Evolutionary conservation across 441 rosid species (phyloP), one percentile per base, ranked within the genome.

Genomic region (Pelargonium exstipulatum): DNA sequence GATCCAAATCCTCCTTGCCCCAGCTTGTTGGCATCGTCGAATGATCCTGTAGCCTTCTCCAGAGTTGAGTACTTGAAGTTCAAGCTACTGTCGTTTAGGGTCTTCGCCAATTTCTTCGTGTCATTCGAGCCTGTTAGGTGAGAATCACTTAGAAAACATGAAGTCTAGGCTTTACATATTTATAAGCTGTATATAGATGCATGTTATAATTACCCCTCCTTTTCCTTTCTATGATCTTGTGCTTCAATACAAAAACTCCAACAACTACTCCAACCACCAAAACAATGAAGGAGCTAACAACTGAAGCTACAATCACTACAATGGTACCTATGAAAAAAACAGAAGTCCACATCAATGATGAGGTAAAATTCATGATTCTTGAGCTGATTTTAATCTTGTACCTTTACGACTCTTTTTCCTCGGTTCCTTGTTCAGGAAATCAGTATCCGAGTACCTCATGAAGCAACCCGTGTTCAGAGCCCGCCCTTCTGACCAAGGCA

Each of bases 1-100:
- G 96, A 83, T 69, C 99, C 99, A 66, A 88, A 95, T 22, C 99
- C 99, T 67, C 97, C 99, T 75, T 95, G 97, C 66, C 99, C 99
- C 17, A 95, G 92, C 83, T 90, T 91, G 83, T 95, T 90, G 16
- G 76, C 83, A 0, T 60, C 73, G 29, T 80, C 82, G 62, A 94
- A 94, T 1, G 91, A 87, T 68, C 82, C 89, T 5, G 99, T 94
- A 3, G 96, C 96, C 58, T 85, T 94, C 84, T 90, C 99, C 0
- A 94, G 81, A 20, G 87, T 86, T 2, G 97, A 90, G 83, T 90
- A 91, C 75, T 91, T 94, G 84, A 94, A 91, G 80, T 91, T 88
- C 84, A 94, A 81, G 88, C 87, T 90, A 67, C 89, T 88, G 72
- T 91, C 95, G 2, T 81, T 80, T 0, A 94, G 83, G 26, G 85